phyloP scores from a whole-genome alignment of 257 asterid genomes.

The Catharanthus roseus region DNA sequence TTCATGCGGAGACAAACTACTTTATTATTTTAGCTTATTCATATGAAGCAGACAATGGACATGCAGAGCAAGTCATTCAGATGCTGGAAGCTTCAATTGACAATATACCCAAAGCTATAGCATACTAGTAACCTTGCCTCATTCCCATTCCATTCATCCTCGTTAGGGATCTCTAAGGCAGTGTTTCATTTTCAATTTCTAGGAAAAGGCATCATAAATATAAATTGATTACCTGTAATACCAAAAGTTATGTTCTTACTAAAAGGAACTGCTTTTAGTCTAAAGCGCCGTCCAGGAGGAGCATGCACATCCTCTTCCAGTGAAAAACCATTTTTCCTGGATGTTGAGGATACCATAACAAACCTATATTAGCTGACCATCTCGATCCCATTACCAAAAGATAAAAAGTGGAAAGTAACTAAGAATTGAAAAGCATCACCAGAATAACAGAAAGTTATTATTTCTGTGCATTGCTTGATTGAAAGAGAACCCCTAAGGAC shows the following conservation, averaged over 20 bases:
- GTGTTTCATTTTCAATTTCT: background rate
- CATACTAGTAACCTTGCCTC: background rate
- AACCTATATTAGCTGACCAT: slow-evolving; percentile 9
- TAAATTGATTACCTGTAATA: slow-evolving; percentile 46
- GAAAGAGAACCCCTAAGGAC: background rate
- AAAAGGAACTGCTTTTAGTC: slow-evolving; percentile 92
- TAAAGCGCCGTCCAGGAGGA: slow-evolving; percentile 76
- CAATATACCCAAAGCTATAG: background rate
- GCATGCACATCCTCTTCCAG: slow-evolving; percentile 78
- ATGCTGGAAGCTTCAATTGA: background rate
- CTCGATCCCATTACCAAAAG: background rate
- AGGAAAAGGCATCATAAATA: background rate
- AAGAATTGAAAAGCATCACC: background rate
- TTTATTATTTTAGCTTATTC: background rate
- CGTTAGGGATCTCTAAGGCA: background rate
- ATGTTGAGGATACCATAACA: slow-evolving; percentile 13
- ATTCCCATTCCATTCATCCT: slow-evolving; percentile 3
- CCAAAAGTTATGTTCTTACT: slow-evolving; percentile 90
- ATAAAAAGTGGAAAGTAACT: slow-evolving; percentile 11
- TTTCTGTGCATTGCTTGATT: background rate
- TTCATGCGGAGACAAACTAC: background rate
- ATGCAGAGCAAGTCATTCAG: background rate
- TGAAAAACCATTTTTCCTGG: slow-evolving; percentile 86
- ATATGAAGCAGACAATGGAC: background rate
- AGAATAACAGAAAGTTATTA: background rate